Conservation (phyloP, 306 rosid genomes). For the Cicer bijugum region DNA sequence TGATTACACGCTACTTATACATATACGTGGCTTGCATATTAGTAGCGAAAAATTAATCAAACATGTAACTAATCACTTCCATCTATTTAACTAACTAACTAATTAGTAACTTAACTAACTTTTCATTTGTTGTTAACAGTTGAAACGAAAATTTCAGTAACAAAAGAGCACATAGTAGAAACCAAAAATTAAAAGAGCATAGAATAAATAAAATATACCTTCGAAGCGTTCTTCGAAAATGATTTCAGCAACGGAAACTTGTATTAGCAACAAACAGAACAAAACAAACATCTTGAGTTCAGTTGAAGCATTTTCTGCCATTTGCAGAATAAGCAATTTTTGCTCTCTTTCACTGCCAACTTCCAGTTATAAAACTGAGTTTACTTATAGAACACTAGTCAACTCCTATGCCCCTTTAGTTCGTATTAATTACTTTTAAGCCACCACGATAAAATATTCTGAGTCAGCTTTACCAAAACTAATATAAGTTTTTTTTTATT, state of each 20-base stretch:
- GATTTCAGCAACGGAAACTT: constrained; percentile 61
- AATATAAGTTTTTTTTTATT: not conserved
- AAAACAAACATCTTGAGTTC: constrained; percentile 38
- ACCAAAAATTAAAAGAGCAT: not conserved
- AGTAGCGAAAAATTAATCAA: constrained; percentile 10
- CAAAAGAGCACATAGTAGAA: not conserved
- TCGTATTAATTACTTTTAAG: constrained; percentile 45
- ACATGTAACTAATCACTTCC: not conserved
- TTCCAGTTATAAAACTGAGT: constrained; percentile 13
- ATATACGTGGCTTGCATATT: constrained; percentile 7
- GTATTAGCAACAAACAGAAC: constrained; percentile 40
- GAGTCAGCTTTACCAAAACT: not conserved
- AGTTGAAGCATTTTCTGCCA: constrained; percentile 46
- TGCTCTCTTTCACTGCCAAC: constrained; percentile 4
- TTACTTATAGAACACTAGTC: constrained; percentile 46
- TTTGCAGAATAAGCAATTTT: constrained; percentile 30
- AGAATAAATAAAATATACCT: constrained; percentile 49
- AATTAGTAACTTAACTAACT: constrained; percentile 12
- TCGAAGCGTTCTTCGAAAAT: constrained; percentile 87
- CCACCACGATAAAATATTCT: constrained; percentile 28
- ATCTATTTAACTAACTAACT: constrained; percentile 26
- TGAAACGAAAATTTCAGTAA: not conserved
- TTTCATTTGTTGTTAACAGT: not conserved
- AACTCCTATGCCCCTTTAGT: constrained; percentile 32
- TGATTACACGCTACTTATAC: not conserved